Conservation (phyloP, 2,329 filamentous ascomycete genomes). For the Metarhizium robertsii region DNA sequence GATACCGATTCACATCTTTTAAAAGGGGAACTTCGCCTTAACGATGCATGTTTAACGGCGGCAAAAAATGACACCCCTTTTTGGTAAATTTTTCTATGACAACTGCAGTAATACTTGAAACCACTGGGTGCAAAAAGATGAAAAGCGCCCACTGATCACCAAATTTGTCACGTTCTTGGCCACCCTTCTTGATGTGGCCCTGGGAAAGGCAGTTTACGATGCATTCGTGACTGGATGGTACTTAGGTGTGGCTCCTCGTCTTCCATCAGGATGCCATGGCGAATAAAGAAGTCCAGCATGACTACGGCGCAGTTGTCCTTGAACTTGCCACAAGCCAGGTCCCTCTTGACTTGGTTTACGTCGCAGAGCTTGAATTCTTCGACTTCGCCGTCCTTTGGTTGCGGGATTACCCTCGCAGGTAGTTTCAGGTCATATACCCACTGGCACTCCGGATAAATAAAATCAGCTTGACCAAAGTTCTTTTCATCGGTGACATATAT, state of each 20-base stretch:
- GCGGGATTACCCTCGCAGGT: slow-evolving; percentile 55
- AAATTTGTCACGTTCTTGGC: slow-evolving; percentile 2
- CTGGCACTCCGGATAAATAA: slow-evolving; percentile 85
- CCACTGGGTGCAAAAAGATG: background rate
- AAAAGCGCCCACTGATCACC: background rate
- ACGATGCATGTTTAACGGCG: background rate
- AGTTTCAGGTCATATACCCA: slow-evolving; percentile 87
- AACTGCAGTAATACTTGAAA: background rate
- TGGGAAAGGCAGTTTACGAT: slow-evolving; percentile 74
- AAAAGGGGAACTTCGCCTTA: background rate
- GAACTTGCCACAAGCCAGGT: slow-evolving; percentile 65
- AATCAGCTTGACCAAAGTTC: slow-evolving; percentile 69
- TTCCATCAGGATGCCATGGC: slow-evolving; percentile 68
- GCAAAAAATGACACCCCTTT: background rate
- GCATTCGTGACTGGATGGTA: slow-evolving; percentile 66
- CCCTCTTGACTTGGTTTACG: slow-evolving; percentile 64
- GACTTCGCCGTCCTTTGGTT: slow-evolving; percentile 82
- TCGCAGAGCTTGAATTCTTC: slow-evolving; percentile 72
- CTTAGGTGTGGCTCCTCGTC: slow-evolving; percentile 73
- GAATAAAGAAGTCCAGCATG: slow-evolving; percentile 80
- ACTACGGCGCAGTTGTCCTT: slow-evolving; percentile 89
- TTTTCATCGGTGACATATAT: slow-evolving; percentile 68
- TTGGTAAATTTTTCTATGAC: background rate
- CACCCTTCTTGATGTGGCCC: slow-evolving; percentile 45
- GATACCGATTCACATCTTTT: background rate